Evolutionary conservation across 2,329 filamentous ascomycete genomes (phyloP).

Genomic region (Sclerotinia trifoliorum): DNA sequence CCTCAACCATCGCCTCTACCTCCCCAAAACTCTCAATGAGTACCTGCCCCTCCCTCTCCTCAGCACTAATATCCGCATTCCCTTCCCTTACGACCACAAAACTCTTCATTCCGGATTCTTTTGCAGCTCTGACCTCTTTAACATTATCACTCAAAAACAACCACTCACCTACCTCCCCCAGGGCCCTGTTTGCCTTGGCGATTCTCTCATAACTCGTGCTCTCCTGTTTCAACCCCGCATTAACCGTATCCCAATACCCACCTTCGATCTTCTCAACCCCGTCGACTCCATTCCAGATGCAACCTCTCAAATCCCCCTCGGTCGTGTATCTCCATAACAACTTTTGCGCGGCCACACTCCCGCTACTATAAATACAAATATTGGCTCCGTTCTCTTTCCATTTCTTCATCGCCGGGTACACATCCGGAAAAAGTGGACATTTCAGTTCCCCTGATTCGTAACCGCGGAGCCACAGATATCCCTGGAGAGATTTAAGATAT

Average conservation of each 20-base stretch:
- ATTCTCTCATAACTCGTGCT: constrained; percentile 58
- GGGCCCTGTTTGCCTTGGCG: constrained; percentile 37
- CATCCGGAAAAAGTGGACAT: constrained; percentile 73
- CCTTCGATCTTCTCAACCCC: constrained; percentile 74
- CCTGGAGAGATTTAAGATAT: constrained; percentile 77
- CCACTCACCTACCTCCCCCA: constrained; percentile 53
- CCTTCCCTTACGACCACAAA: constrained; percentile 65
- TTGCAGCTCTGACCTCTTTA: constrained; percentile 63
- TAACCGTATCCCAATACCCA: constrained; percentile 75
- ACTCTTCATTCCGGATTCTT: constrained; percentile 61
- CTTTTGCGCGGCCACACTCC: constrained; percentile 77
- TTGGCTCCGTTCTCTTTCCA: constrained; percentile 54
- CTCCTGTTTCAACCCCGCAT: constrained; percentile 73
- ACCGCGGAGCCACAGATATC: constrained; percentile 73
- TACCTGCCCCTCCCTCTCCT: constrained; percentile 42
- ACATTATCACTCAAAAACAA: constrained; percentile 83
- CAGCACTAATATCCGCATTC: constrained; percentile 60
- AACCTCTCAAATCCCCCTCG: constrained; percentile 56
- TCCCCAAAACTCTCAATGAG: constrained; percentile 36
- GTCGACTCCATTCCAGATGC: constrained; percentile 70
- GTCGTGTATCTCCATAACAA: constrained; percentile 67
- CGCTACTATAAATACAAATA: constrained; percentile 74
- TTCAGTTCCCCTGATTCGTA: constrained; percentile 68
- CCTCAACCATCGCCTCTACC: constrained; percentile 18
- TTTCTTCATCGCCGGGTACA: constrained; percentile 58